A percentile compares a stretch with the other conserved stretches of the same genome.
Evolutionary conservation across 176 grass and related monocot species (phyloP).

Genomic region (Triticum turgidum): DNA sequence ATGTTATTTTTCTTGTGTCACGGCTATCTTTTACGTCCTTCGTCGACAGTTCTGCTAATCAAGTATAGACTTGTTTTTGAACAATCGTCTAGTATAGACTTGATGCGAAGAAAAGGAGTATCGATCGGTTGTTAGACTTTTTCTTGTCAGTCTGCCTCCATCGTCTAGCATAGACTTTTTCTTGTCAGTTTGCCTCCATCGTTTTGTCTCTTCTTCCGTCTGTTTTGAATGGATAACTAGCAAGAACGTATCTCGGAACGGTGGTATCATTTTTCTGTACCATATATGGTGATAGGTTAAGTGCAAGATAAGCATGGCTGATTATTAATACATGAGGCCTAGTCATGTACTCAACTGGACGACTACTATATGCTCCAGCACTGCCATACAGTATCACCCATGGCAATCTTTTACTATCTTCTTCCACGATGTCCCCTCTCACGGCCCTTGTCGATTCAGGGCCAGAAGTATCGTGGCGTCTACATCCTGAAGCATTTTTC

Average conservation of each 20-base stretch:
- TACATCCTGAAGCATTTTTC: not conserved
- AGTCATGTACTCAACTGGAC: not conserved
- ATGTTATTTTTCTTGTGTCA: not conserved
- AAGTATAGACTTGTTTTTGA: too few relatives aligned
- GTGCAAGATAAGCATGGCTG: slow-evolving; percentile 30
- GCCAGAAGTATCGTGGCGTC: not conserved
- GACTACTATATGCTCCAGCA: not conserved
- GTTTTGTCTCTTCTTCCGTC: slow-evolving; percentile 6
- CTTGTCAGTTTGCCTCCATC: not conserved
- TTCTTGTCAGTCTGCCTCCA: not conserved
- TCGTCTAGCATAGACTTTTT: not conserved
- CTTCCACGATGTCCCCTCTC: not conserved
- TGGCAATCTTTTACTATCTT: not conserved
- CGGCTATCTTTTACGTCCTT: not conserved
- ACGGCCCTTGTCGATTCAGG: not conserved
- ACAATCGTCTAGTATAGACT: too few relatives aligned
- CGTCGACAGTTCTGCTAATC: not conserved
- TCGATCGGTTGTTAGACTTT: not conserved
- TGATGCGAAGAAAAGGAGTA: too few relatives aligned
- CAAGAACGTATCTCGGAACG: slow-evolving; percentile 23
- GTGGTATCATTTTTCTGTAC: not conserved
- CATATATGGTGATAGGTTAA: slow-evolving; percentile 36
- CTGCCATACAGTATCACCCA: not conserved
- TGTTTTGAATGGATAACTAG: slow-evolving; percentile 1
- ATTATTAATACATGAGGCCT: slow-evolving; percentile 23